Percentiles rank a stretch among this genome's conserved stretches.
Conservation (phyloP, 352 stramenopile species). For the Phytophthora cactorum region DNA sequence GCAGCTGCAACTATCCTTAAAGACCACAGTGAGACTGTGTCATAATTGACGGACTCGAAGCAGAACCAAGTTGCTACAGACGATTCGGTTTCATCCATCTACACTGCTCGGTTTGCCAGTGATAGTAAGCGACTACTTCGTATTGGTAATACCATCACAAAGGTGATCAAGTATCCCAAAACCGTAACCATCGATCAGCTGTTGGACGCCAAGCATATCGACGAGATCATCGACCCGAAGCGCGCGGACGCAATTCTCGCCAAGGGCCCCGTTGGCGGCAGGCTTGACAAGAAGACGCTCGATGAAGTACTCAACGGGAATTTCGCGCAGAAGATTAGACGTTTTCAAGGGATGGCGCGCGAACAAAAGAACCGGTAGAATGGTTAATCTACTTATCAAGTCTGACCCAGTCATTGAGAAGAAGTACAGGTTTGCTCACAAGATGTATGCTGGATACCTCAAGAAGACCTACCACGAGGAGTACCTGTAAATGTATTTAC, state of each 20-base stretch:
- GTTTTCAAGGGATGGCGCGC: not conserved
- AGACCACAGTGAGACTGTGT: not conserved
- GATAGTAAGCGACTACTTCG: not conserved
- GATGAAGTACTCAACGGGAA: not conserved
- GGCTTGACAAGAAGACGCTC: not conserved
- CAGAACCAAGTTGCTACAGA: not conserved
- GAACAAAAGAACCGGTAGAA: not conserved
- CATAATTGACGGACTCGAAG: not conserved
- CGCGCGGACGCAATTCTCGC: not conserved
- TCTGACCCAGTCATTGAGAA: not conserved
- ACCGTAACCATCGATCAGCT: not conserved
- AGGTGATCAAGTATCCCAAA: not conserved
- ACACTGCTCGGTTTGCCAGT: not conserved
- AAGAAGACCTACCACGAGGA: not conserved
- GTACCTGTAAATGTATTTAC: not conserved
- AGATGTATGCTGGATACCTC: not conserved
- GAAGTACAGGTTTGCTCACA: conserved; percentile 1
- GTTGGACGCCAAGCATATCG: not conserved
- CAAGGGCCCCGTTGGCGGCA: not conserved
- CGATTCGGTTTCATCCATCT: not conserved
- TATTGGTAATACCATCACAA: not conserved
- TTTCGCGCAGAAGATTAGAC: not conserved
- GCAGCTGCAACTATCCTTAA: not conserved
- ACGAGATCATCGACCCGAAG: conserved; percentile 6
- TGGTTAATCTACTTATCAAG: not conserved